Evolutionary conservation across 345 rosid genomes (phyloP), one percentile per base, ranked within the genome.

Genomic region (Rubroshorea leprosula): DNA sequence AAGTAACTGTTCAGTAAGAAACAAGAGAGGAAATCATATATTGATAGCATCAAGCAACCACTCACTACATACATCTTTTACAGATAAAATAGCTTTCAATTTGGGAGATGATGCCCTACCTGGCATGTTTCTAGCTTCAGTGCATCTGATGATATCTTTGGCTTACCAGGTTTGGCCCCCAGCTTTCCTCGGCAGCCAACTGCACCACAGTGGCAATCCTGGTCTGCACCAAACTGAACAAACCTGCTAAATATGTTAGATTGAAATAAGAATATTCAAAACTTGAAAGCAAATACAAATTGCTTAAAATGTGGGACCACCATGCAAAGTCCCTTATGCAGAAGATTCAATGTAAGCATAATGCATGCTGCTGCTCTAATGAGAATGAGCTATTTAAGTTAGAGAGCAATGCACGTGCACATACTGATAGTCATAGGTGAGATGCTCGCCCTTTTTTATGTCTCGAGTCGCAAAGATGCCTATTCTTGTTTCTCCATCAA

Each of bases 191-290:
- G 79, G 71, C 97, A 94, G 65, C 72, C 64, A 7, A 23, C 68
- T n/a, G 86, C 84, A 63, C 99, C 97, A 63, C 97, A 94, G 66
- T 85, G 86, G 68, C 97, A 94, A 50, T 77, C 93, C 77, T 94
- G 93, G 75, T 90, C 97, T 73, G 89, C 95, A 76, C 99, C 99
- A 84, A 82, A 94, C 76, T 87, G 96, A 57, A 85, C 97, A 85
- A 90, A 94, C 80, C 97, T 94, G 93, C 87, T 65, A 77, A 68
- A 69, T 64, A 58, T 68, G 71, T 86, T 72, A 83, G 87, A 72
- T 29, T 67, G 69, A 38, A 70, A 62, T 23, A 38, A 60, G 54
- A 64, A 58, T 45, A 60, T 19, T 18, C 5, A 58, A 23, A 57
- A 41, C 51, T 54, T 19, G 8, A 23, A 56, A 25, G 18, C 23